Base-by-base conservation (phyloP, 2,329 filamentous ascomycete genomes). In the Talaromyces marneffei region DNA sequence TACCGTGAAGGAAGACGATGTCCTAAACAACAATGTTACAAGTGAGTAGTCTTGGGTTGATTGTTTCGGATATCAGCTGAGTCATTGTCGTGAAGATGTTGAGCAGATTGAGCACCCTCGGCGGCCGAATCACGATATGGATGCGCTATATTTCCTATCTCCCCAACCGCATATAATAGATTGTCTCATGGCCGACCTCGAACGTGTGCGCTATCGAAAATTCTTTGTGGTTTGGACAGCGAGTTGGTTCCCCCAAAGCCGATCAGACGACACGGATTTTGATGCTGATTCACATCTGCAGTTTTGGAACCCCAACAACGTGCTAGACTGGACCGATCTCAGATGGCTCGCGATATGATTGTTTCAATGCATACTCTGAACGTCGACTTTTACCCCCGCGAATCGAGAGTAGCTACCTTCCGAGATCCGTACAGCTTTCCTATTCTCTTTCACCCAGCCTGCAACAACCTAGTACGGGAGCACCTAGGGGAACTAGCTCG, bases 401-500 rank as follows among this genome's bases (percentile, higher is more conserved):
- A 99, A 78, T 94, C 92, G 6, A 90, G 95, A 69, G 79, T 99
- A 42, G 82, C 97, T 68, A 96, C 91, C 0, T 97, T 99, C 70
- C 83, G 90, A 71, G 93, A 99, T 72, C 93, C 94, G 0, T 96
- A 89, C 87, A 97, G 93, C 77, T 99, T 99, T 70, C 92, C 92
- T 0, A 84, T 92, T 57, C 81, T 99, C 62, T 99, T 89, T 77
- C 93, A 99, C 72, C 93, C 93, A 1, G 85, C 84, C 59, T 97
- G 94, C 77, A 96, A 96, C 74, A 83, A 86, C 65, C 79, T 97
- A 46, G 88, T 99, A 42, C 85, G 87, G 54, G 83, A 84, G 60
- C 93, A 99, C 72, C 86, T 99, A 83, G 87, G 92, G 71, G 82
- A 85, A 40, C 78, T 97, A 60, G 91, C 94, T 29, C 90, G 96